Evolutionary conservation across 345 rosid genomes (phyloP).

Genomic region (Bruguiera parviflora): DNA sequence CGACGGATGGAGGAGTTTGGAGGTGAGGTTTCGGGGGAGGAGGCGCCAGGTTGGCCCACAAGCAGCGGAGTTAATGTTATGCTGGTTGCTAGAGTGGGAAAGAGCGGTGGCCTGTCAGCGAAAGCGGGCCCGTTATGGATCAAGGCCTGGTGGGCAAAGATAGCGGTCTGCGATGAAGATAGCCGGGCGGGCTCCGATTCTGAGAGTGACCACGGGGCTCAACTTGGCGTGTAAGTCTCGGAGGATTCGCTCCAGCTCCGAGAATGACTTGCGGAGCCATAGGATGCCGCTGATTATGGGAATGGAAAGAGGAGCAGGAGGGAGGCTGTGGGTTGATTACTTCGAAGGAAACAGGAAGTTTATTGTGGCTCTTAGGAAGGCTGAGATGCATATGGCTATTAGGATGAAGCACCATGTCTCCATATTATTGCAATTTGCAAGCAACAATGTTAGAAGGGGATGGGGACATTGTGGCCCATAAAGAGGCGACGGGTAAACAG

Average conservation of each 20-base stretch:
- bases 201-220: slow-evolving; percentile 15
- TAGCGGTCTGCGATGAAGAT: slow-evolving; percentile 20
- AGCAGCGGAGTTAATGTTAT: neutral
- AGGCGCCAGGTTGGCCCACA: slow-evolving; percentile 23
- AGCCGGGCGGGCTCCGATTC: slow-evolving; percentile 8
- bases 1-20: slow-evolving; percentile 20
- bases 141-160: slow-evolving; percentile 22
- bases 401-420: slow-evolving; percentile 2
- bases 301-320: slow-evolving; percentile 13
- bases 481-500: no score
- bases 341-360: neutral
- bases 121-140: slow-evolving; percentile 14
- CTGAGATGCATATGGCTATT: neutral
- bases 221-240: slow-evolving; percentile 4
- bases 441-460: no score
- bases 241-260: neutral
- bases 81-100: neutral
- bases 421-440: neutral
- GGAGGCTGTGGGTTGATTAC: neutral
- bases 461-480: no score
- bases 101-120: slow-evolving; percentile 1
- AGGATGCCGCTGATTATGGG: slow-evolving; percentile 14
- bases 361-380: neutral
- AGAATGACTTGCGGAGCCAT: neutral
- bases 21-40: slow-evolving; percentile 23